Evolutionary conservation across 139 green algal genomes (phyloP), one percentile per base, ranked within the genome.

Genomic region (Coelastrella sp.): DNA sequence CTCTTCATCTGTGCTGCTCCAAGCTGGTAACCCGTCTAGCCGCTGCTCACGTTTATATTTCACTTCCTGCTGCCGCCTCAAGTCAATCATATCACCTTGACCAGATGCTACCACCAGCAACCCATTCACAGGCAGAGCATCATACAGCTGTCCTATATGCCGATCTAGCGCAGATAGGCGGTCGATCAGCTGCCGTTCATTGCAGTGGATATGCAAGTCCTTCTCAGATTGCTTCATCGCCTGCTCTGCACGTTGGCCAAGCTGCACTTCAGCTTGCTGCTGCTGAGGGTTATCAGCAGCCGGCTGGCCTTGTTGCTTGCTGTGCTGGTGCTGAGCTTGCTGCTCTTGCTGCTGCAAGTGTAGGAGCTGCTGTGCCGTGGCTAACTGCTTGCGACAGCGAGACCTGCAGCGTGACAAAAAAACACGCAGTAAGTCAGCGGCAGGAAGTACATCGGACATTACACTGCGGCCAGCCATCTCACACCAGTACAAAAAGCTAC

Each of bases 71-170:
- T 95, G 84, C 84, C 86, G 56, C 66, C 90, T 66, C 59, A 77
- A 61, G 59, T 95, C 92, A 47, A 68, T 19, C 6, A 93, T 97
- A 90, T 97, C 93, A 0, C 95, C 96, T 71, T 96, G 94, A 3
- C 95, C 94, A 5, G 94, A 95, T 5, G 90, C 86, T 58, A 97
- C 89, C 4, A 98, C 7, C 11, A 98, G 73, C 91, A 98, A 74
- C 10, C 88, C 94, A 81, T 96, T 95, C 2, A 79, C 11, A 14
- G 93, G 93, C 85, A 96, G 85, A 1, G 89, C 91, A 1, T 75
- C 75, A 58, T 88, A 94, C 54, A 98, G n/a, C 13, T 59, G 22
- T 8, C 57, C 85, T 65, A 98, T 32, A 4, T 84, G 86, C 1
- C 13, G 32, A 68, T 96, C 94, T 13, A 96, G 85, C 4, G 13